Conservation (phyloP, 2,329 filamentous ascomycete species). For the Byssoonygena ceratinophila region DNA sequence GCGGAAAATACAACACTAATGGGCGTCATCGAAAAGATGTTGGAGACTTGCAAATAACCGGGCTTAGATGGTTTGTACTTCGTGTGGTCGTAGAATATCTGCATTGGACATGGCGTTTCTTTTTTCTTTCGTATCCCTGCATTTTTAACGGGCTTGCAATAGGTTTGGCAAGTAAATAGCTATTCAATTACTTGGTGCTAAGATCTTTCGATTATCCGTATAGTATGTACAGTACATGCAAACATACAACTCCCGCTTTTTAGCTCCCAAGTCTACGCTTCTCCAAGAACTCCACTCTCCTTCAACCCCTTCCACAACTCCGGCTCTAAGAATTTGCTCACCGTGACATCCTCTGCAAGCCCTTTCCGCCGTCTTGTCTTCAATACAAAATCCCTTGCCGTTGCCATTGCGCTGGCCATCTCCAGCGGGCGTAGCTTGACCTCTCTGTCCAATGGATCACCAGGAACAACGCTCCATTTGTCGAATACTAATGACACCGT, state of each 20-base stretch:
- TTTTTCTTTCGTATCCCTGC: not conserved
- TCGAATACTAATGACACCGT: slow-evolving; percentile 90
- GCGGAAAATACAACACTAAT: slow-evolving; percentile 87
- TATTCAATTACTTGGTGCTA: not conserved
- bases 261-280: slow-evolving; percentile 22
- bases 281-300: slow-evolving; percentile 77
- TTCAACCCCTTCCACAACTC: slow-evolving; percentile 82
- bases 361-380: slow-evolving; percentile 93
- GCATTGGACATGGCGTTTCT: slow-evolving; percentile 3
- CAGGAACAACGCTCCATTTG: slow-evolving; percentile 88
- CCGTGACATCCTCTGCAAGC: slow-evolving; percentile 85
- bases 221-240: not conserved
- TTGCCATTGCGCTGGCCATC: slow-evolving; percentile 76
- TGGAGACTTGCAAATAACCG: slow-evolving; percentile 62
- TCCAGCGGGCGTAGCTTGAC: slow-evolving; percentile 74
- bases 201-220: too few relatives aligned
- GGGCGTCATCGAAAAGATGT: slow-evolving; percentile 84
- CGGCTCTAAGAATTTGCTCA: slow-evolving; percentile 91
- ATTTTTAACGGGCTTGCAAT: too few relatives aligned
- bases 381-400: slow-evolving; percentile 87
- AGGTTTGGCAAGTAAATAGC: not conserved
- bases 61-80: not conserved
- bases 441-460: slow-evolving; percentile 83
- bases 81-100: not conserved
- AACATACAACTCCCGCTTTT: not conserved